Evolutionary conservation across 805 yeast species (phyloP).

Genomic region (Wickerhamomyces ciferrii): DNA sequence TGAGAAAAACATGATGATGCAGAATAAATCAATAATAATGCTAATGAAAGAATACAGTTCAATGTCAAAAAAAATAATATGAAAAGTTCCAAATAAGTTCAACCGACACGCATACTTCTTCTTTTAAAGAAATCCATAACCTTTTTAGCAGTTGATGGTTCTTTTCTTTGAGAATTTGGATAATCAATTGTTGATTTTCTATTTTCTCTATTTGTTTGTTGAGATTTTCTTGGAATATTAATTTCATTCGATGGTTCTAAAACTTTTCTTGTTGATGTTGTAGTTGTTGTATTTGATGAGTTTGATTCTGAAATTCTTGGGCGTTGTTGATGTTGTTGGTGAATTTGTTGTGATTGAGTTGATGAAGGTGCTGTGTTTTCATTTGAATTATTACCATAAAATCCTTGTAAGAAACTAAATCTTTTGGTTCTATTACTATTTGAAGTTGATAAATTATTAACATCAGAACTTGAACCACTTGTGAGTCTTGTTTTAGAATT

Average conservation of each 20-base stretch:
- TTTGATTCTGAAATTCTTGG: slow-evolving; percentile 4
- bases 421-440: neutral
- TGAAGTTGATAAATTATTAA: neutral
- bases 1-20: neutral
- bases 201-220: slow-evolving; percentile 3
- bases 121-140: slow-evolving; percentile 78
- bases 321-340: slow-evolving; percentile 9
- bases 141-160: slow-evolving; percentile 70
- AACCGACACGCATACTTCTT: slow-evolving; percentile 37
- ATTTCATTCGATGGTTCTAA: slow-evolving; percentile 20
- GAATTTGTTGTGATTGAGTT: slow-evolving; percentile 3
- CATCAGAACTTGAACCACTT: neutral
- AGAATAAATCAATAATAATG: neutral
- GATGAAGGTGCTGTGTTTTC: neutral
- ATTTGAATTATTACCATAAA: neutral
- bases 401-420: neutral
- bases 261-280: slow-evolving; percentile 10
- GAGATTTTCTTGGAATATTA: slow-evolving; percentile 9
- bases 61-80: neutral
- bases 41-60: neutral
- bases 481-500: neutral
- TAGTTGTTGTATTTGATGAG: neutral
- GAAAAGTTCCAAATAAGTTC: neutral
- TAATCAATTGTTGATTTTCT: slow-evolving; percentile 14
- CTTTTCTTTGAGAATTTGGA: slow-evolving; percentile 33